Percentiles rank a stretch among this genome's conserved stretches.
Evolutionary conservation across 2,329 filamentous ascomycete genomes (phyloP).

Genomic region (Fusarium aywerte): DNA sequence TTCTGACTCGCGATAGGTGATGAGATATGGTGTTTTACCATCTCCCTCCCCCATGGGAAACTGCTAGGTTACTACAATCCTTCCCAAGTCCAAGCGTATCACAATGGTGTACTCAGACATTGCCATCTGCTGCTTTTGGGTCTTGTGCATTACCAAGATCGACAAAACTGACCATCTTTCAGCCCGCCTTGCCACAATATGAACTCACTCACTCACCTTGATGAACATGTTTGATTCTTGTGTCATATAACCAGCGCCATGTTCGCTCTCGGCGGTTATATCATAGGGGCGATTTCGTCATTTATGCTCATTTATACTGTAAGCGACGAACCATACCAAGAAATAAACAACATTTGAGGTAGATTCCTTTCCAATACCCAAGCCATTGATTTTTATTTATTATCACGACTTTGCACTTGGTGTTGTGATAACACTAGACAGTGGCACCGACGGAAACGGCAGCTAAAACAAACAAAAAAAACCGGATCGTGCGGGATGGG

Average conservation of each 20-base stretch:
- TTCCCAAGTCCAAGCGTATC: background rate
- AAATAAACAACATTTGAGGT: background rate
- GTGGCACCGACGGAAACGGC: conserved; percentile 20
- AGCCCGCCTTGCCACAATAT: background rate
- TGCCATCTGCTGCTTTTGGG: background rate
- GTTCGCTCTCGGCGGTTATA: background rate
- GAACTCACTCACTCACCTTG: too few species aligned
- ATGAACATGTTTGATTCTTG: too few species aligned
- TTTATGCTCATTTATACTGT: background rate
- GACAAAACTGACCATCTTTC: background rate
- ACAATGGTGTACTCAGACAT: conserved; percentile 6
- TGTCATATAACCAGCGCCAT: too few species aligned
- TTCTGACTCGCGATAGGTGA: conserved; percentile 9
- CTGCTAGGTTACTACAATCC: background rate
- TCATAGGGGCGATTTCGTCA: background rate
- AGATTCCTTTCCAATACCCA: background rate
- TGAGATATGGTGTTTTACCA: background rate
- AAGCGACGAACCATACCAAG: too few species aligned
- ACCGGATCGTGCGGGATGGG: conserved; percentile 21
- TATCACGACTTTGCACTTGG: conserved; percentile 23
- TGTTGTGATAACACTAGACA: conserved; percentile 13
- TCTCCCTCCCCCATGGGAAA: background rate
- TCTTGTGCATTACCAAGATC: conserved; percentile 1
- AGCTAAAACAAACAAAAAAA: conserved; percentile 21
- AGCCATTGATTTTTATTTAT: background rate